Conservation (phyloP, 225 moss, liverwort and hornwort genomes). For the Polytrichum formosum region DNA sequence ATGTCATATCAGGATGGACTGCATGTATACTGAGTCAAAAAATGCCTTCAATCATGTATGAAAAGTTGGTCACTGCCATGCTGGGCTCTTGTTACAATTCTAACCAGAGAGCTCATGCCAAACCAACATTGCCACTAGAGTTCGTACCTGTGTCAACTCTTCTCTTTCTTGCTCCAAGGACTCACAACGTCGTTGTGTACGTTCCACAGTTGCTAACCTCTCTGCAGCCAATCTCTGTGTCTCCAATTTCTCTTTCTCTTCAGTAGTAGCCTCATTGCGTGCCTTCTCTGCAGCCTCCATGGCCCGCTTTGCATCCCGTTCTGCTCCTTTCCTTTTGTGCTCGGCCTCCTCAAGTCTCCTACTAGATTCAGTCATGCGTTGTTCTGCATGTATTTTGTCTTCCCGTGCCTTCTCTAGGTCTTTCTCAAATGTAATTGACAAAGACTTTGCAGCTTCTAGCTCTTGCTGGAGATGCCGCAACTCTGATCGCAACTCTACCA, state of each 20-base stretch:
- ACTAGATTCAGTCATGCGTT: constrained; percentile 37
- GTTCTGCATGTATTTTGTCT: constrained; percentile 53
- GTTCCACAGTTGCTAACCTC: constrained; percentile 61
- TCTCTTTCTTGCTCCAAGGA: constrained; percentile 59
- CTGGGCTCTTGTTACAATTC: no score
- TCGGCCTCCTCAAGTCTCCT: constrained; percentile 67
- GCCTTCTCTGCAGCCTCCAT: constrained; percentile 70
- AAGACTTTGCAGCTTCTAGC: constrained; percentile 48
- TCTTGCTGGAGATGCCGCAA: constrained; percentile 41
- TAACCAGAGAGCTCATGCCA: no score
- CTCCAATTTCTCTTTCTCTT: constrained; percentile 70
- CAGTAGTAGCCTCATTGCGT: constrained; percentile 46
- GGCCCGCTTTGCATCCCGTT: constrained; percentile 59
- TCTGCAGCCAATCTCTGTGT: constrained; percentile 74
- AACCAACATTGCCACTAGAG: no score
- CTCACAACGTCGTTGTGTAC: constrained; percentile 46
- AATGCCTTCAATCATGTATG: no score
- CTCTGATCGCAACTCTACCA: constrained; percentile 48
- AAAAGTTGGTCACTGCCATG: no score
- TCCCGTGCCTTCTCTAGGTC: constrained; percentile 57
- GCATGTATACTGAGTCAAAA: no score
- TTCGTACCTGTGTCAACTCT: constrained; percentile 45
- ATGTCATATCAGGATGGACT: no score
- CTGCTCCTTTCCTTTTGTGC: constrained; percentile 40
- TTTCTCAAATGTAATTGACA: constrained; percentile 38